Conservation (phyloP, 345 rosid species). For the Moringa oleifera region DNA sequence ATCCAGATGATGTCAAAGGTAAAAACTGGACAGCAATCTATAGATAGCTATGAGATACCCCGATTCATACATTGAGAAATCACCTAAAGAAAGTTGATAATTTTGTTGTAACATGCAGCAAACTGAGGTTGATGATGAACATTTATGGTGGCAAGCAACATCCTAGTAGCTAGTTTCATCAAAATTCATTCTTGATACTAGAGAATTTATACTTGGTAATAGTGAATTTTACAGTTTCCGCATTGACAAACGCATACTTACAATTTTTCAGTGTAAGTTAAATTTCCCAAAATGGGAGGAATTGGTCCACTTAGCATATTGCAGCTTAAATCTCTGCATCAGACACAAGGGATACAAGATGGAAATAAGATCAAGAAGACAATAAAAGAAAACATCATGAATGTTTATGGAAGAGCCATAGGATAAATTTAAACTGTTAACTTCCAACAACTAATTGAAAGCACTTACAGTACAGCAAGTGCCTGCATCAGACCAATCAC, state of each 20-base stretch:
- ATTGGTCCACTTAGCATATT: conserved; percentile 80
- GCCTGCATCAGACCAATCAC: conserved; percentile 99
- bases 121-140: background rate
- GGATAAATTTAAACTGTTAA: background rate
- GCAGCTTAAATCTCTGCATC: conserved; percentile 77
- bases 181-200: background rate
- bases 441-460: background rate
- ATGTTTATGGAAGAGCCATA: background rate
- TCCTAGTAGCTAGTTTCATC: background rate
- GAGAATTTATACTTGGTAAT: background rate
- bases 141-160: background rate
- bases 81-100: background rate
- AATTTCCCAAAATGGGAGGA: conserved; percentile 87
- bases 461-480: conserved; percentile 92
- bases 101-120: background rate
- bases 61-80: too few species aligned
- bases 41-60: too few species aligned
- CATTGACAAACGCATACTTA: conserved; percentile 28
- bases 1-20: too few species aligned
- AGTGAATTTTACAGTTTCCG: background rate
- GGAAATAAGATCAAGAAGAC: background rate
- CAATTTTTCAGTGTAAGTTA: conserved; percentile 90
- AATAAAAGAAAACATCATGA: background rate
- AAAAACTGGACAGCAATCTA: too few species aligned
- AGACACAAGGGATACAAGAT: conserved; percentile 8